phyloP scores from a whole-genome alignment of 768 basidiomycete species.

The Mycena metata region DNA sequence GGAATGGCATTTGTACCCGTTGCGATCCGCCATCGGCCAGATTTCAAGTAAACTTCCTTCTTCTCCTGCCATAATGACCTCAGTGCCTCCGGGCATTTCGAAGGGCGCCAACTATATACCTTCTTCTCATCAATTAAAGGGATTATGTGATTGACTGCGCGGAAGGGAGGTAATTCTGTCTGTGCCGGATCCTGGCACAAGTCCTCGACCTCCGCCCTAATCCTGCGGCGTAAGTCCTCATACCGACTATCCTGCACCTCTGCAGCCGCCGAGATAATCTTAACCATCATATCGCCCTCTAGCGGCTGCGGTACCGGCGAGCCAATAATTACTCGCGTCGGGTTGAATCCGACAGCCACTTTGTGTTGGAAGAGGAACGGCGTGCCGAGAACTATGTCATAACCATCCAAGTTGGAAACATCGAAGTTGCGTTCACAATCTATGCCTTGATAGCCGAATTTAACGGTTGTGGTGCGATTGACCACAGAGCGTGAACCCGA shows the following conservation, averaged over 20 bases:
- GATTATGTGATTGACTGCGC: conserved; percentile 51
- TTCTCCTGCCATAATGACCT: conserved; percentile 46
- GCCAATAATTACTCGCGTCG: conserved; percentile 34
- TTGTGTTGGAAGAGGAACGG: conserved; percentile 43
- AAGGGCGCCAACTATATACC: conserved; percentile 46
- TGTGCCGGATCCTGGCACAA: conserved; percentile 36
- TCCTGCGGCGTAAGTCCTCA: conserved; percentile 18
- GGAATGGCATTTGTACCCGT: conserved; percentile 46
- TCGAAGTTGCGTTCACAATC: conserved; percentile 37
- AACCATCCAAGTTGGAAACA: conserved; percentile 36
- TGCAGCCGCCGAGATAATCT: conserved; percentile 2
- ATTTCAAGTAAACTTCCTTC: conserved; percentile 44
- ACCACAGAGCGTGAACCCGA: conserved; percentile 49
- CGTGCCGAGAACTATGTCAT: conserved; percentile 41
- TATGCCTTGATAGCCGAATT: conserved; percentile 46
- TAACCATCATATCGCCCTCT: not conserved
- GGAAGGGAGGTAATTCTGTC: conserved; percentile 40
- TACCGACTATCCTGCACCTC: conserved; percentile 15
- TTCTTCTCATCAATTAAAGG: conserved; percentile 47
- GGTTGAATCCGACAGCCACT: conserved; percentile 36
- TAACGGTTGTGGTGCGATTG: conserved; percentile 36
- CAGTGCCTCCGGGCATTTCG: conserved; percentile 47
- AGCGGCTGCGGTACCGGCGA: conserved; percentile 8
- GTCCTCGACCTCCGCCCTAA: conserved; percentile 29
- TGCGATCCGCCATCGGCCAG: conserved; percentile 44